Evolutionary conservation across 371 early-diverging fungal species (phyloP), one percentile per base, ranked within the genome.

Genomic region (Mortierella sp.): DNA sequence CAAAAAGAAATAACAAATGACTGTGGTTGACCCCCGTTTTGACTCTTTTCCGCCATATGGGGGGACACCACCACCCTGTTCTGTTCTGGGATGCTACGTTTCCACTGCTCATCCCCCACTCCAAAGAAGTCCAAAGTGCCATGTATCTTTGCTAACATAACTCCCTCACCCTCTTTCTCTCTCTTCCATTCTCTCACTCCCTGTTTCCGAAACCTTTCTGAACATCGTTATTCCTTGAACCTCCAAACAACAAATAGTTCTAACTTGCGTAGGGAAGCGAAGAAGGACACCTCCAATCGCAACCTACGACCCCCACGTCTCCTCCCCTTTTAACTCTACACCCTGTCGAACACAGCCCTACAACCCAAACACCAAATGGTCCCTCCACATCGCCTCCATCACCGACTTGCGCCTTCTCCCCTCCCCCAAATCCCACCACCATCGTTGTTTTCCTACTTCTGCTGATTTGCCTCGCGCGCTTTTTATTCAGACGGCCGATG

Each of bases 281-380:
- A 54, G 73, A 34, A 46, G 67, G 43, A 67, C 78, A 28, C 78
- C 78, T 44, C 72, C 71, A 16, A 78, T 78, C 19, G 34, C 71
- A 26, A 76, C 76, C 0, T 76, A 76, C 21, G 71, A 76, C 34
- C 76, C 76, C 19, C 76, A 76, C 26, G 71, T 76, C n/a, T 76
- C 76, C 44, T 76, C 76, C 28, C 76, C 76, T n/a, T 78, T 78
- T 31, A 61, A 67, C 37, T 78, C 78, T 24, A 31, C 76, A 14
- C 48, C 72, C 16, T 77, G 53, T 19, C 64, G 61, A 21, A 53
- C 64, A 21, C 78, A 72, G 24, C 78, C 78, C 13, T 59, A 64
- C 51, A 76, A 76, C 76, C 78, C 78, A 50, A 78, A 78, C 54
- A 73, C 73, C 55, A 80, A 80, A 31, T 80, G 80, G 80, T 72